A percentile compares a stretch with the other conserved stretches of the same genome.
Conservation (phyloP, 352 stramenopile genomes). For the Globisporangium yorkense region DNA sequence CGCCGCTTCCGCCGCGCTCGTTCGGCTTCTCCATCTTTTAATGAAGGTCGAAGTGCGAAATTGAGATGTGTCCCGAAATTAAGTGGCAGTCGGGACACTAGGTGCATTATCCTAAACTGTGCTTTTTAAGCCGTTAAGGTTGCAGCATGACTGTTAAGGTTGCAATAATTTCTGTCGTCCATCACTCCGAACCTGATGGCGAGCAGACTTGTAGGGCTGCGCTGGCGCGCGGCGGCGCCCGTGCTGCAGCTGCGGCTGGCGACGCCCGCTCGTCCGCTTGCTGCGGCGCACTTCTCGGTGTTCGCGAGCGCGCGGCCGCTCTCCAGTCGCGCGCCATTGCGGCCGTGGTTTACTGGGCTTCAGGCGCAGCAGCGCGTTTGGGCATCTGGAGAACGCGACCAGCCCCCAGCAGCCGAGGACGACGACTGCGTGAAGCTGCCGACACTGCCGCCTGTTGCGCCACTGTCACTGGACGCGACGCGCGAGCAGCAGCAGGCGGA, state of each 20-base stretch:
- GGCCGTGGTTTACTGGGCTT: too few relatives aligned
- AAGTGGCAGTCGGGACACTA: too few relatives aligned
- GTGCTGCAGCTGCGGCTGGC: neutral
- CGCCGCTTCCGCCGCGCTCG: neutral
- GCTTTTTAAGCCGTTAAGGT: neutral
- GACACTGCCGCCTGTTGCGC: constrained; percentile 1
- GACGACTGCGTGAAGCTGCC: neutral
- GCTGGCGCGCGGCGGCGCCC: too few relatives aligned
- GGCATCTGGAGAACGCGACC: neutral
- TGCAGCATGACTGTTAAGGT: neutral
- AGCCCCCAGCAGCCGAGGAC: neutral
- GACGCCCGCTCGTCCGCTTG: too few relatives aligned
- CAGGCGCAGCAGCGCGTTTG: neutral
- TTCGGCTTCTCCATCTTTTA: too few relatives aligned
- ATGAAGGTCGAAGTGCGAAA: too few relatives aligned
- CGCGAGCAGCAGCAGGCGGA: constrained; percentile 6
- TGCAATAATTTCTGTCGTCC: neutral
- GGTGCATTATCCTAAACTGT: neutral
- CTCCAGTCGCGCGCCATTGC: too few relatives aligned
- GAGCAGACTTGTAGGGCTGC: neutral
- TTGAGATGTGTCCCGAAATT: too few relatives aligned
- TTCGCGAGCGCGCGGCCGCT: neutral
- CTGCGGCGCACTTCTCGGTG: neutral
- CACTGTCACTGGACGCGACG: constrained; percentile 1
- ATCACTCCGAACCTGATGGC: neutral